phyloP scores from a whole-genome alignment of 805 yeast genomes.

The Saccharomycopsis oosterbeekiorum region DNA sequence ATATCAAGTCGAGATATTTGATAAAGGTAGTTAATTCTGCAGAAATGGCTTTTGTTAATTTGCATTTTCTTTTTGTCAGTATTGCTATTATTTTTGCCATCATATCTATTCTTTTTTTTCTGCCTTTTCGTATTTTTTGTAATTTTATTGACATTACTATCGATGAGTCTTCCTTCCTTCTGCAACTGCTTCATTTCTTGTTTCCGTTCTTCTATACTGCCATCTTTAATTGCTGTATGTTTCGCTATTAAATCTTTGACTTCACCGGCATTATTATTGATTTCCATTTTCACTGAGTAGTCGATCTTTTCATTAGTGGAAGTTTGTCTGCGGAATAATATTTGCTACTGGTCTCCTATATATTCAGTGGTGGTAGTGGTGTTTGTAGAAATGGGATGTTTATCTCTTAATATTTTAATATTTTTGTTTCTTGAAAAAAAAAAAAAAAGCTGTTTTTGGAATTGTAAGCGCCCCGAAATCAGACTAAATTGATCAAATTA shows the following conservation, averaged over 20 bases:
- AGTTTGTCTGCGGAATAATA: too few species aligned
- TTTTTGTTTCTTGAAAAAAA: too few species aligned
- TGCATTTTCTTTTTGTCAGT: not conserved
- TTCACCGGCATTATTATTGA: too few species aligned
- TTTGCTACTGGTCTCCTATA: too few species aligned
- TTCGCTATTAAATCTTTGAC: not conserved
- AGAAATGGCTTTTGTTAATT: conserved; percentile 9
- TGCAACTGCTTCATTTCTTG: not conserved
- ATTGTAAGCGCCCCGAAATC: too few species aligned
- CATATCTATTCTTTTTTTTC: not conserved
- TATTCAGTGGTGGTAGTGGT: too few species aligned
- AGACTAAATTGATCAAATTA: too few species aligned
- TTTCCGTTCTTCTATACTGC: not conserved
- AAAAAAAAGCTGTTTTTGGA: too few species aligned
- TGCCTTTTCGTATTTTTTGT: not conserved
- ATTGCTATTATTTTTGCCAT: not conserved
- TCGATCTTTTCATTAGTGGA: too few species aligned
- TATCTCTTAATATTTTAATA: too few species aligned
- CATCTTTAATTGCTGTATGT: not conserved
- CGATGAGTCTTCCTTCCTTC: not conserved
- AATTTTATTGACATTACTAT: not conserved
- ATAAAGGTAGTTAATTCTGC: conserved; percentile 13
- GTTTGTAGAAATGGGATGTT: too few species aligned
- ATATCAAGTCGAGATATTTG: conserved; percentile 8
- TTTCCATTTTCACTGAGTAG: too few species aligned